Base-by-base conservation (phyloP, 108 stramenopile genomes). In the Pelagomonas calceolata region DNA sequence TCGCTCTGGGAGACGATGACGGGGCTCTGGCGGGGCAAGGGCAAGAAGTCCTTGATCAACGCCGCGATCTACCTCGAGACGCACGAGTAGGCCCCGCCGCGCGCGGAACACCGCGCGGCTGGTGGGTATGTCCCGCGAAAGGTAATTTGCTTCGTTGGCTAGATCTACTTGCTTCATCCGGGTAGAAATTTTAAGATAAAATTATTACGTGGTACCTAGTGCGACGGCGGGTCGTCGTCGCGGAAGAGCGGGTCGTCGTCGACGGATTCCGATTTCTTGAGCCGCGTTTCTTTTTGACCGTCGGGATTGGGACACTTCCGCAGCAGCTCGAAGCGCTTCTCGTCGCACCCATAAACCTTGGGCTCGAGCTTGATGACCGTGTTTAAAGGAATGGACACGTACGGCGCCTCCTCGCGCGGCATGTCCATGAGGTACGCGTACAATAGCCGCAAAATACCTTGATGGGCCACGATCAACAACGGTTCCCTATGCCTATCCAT, bases 361-460 rank as follows among this genome's bases (percentile, higher is more conserved):
- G 97, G 97, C 31, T 85, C 88, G 70, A 99, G 80, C 79, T 97
- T 87, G 80, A 98, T 96, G 43, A 98, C 94, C 66, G 93, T 92
- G 80, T 99, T 97, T 46, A 99, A 81, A 32, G 97, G 97, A 45
- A 99, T 97, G 73, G 81, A 82, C 21, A 98, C 94, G 75, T 94
- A 96, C 4, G 99, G 98, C 26, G 95, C 95, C 75, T 96, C 88
- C 64, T 94, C 92, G 17, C 93, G 87, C 36, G 94, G 82, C 37
- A 94, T 73, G 64, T 95, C 99, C 93, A 97, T 91, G 74, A 97
- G 96, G 88, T 98, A 99, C 34, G 97, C 95, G 79, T 97, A 98
- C 34, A 99, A 82, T 70, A 97, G 91, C 32, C 98, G 86, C 63
- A 96, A 83, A 68, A 97, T 96, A 31, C 95, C 98, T 79, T 97